phyloP scores from a whole-genome alignment of 2,329 filamentous ascomycete species.

The Cladosporium cucumerinum region DNA sequence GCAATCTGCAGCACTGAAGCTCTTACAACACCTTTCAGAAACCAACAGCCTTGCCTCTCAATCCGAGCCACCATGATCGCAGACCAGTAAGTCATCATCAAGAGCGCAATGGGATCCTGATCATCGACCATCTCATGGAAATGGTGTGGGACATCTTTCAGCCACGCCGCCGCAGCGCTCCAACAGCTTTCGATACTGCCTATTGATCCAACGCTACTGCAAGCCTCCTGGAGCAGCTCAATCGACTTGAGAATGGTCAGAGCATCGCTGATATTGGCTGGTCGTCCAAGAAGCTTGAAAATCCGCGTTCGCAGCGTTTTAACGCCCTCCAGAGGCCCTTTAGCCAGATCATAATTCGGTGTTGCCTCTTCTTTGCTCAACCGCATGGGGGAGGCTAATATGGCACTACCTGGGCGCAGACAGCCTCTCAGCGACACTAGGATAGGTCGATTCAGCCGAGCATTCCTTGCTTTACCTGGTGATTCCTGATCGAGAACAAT shows the following conservation, averaged over 20 bases:
- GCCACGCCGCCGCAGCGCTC: neutral
- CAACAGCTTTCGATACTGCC: neutral
- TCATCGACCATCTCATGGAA: neutral
- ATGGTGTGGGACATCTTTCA: neutral
- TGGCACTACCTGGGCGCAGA: neutral
- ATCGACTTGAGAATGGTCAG: neutral
- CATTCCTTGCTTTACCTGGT: neutral
- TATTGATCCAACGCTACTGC: neutral
- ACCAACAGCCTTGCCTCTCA: neutral
- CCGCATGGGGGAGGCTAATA: neutral
- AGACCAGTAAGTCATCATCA: neutral
- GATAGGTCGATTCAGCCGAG: neutral
- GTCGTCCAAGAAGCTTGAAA: neutral
- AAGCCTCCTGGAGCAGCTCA: neutral
- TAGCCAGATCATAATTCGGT: neutral
- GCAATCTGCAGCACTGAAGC: neutral
- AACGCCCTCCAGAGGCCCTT: neutral
- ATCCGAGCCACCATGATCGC: neutral
- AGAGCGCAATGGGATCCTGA: neutral
- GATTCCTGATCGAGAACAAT: neutral
- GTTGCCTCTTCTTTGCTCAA: neutral
- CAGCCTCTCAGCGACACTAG: neutral
- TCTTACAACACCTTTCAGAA: neutral
- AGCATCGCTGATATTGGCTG: neutral
- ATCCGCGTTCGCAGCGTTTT: neutral